These are phyloP conservation scores for Lepraria neglecta DNA, from an alignment of 495 filamentous ascomycete species.

Conservation along the genomic window DNA sequence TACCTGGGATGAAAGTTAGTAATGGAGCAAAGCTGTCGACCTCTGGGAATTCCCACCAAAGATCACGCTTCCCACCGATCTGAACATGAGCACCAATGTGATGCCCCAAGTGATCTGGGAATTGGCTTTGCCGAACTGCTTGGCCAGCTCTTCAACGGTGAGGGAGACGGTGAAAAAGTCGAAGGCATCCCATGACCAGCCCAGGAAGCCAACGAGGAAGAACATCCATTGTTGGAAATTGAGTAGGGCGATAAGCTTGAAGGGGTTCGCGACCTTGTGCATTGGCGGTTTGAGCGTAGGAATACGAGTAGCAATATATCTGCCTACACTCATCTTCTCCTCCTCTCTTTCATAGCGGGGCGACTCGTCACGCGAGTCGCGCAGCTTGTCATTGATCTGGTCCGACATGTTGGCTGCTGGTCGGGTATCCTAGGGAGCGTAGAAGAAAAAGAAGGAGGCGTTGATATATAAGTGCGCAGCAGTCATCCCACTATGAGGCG, in stretches of 20 bases:
- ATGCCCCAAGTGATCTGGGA: slow-evolving; percentile 88
- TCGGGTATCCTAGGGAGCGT: not conserved
- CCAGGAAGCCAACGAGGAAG: slow-evolving; percentile 55
- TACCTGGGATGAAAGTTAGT: slow-evolving; percentile 26
- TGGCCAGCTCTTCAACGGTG: slow-evolving; percentile 61
- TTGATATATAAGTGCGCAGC: not conserved
- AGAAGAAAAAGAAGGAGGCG: not conserved
- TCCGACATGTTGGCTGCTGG: slow-evolving; percentile 14
- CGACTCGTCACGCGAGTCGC: slow-evolving; percentile 17
- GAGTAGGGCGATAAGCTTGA: slow-evolving; percentile 61
- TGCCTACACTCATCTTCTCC: slow-evolving; percentile 47
- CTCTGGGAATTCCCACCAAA: slow-evolving; percentile 47
- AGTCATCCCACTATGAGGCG: not conserved
- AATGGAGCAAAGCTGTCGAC: not conserved
- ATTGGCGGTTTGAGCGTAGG: slow-evolving; percentile 69
- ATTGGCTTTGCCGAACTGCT: slow-evolving; percentile 57
- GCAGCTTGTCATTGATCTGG: slow-evolving; percentile 18
- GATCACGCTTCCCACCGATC: slow-evolving; percentile 61
- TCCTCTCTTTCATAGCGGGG: slow-evolving; percentile 25
- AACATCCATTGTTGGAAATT: slow-evolving; percentile 78
- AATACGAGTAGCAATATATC: slow-evolving; percentile 66
- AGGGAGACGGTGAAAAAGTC: slow-evolving; percentile 89
- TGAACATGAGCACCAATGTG: slow-evolving; percentile 75
- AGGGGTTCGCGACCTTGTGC: slow-evolving; percentile 71
- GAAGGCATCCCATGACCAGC: slow-evolving; percentile 82